Conservation (phyloP, 768 basidiomycete genomes). For the Gloeopeniophorella convolvens region DNA sequence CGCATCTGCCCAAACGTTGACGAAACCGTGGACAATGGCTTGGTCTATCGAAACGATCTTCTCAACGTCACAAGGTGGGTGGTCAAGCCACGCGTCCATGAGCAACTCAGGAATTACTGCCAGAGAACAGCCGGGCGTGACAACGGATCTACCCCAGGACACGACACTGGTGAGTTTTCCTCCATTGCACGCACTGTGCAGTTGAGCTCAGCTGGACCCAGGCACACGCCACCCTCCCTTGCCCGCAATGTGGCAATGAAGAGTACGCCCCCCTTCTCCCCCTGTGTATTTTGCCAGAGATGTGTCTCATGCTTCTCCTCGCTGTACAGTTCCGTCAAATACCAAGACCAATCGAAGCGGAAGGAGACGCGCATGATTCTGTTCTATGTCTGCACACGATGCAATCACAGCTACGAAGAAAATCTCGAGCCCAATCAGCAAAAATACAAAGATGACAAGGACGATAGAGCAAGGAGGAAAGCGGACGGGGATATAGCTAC, state of each 20-base stretch:
- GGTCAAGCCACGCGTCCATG: background rate
- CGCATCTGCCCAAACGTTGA: constrained; percentile 80
- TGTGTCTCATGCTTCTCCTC: background rate
- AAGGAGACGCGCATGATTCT: constrained; percentile 94
- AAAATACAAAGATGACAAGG: too few relatives aligned
- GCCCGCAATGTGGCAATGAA: constrained; percentile 75
- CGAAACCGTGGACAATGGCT: constrained; percentile 79
- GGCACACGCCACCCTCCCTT: constrained; percentile 80
- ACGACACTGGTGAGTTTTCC: constrained; percentile 65
- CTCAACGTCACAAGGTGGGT: constrained; percentile 86
- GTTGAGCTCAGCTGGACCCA: too few relatives aligned
- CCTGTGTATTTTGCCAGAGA: background rate
- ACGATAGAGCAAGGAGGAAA: constrained; percentile 34
- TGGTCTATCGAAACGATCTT: constrained; percentile 91
- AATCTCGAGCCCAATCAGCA: constrained; percentile 42
- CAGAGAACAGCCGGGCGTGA: constrained; percentile 93
- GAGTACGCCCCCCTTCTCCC: constrained; percentile 63
- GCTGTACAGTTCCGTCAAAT: constrained; percentile 72
- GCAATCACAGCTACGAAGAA: constrained; percentile 69
- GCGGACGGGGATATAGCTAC: background rate
- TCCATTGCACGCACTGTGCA: background rate
- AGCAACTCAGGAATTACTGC: constrained; percentile 6
- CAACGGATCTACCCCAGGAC: constrained; percentile 79
- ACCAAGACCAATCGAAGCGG: constrained; percentile 95
- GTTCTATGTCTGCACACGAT: constrained; percentile 85